Base-by-base conservation (phyloP, 345 rosid genomes). In the Salix caprea region DNA sequence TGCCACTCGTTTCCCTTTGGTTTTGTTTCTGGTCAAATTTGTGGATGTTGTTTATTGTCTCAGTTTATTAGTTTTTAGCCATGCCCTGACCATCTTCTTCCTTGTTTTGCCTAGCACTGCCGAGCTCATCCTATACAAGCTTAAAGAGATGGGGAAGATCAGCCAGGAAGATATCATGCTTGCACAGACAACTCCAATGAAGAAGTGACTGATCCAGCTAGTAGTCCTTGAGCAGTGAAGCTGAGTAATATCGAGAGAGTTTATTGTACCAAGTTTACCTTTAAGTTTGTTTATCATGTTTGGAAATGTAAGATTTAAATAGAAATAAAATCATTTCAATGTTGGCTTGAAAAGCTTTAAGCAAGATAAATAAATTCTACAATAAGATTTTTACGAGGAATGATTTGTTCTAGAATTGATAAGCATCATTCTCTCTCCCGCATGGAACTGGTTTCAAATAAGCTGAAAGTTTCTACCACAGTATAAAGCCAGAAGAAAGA, bases 121-220 rank as follows among this genome's bases (percentile, higher is more conserved):
- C 12, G 98, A 90, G 83, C 90, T 89, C 76, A 61, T 90, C 12
- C 4, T 91, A 13, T 88, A 85, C 66, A 92, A 92, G 84, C 97
- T 92, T 14, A 91, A 89, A 81, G 99, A 95, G 82, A 91, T 88
- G 93, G 97, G 94, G 40, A 92, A 92, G 89, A 89, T 95, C 44
- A 88, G 77, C 81, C 88, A 89, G 83, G 91, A 91, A 67, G 90
- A 89, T 58, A 30, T 84, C 54, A 46, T 42, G 40, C 85, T 87
- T 36, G 85, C 89, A 67, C 92, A 85, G 67, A 24, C 77, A 69
- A 23, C 79, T 36, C 67, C 42, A 58, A 21, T 78, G 61, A 60
- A 77, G 58, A 79, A n/a, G 74, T 79, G 73, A 81, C 4, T 64
- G 28, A 0, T 42, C 46, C 56, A 24, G 21, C 21, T 15, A 23